A percentile compares a stretch with the other conserved stretches of the same genome.
Conservation (phyloP, 768 basidiomycete species). For the Pholiota molesta region DNA sequence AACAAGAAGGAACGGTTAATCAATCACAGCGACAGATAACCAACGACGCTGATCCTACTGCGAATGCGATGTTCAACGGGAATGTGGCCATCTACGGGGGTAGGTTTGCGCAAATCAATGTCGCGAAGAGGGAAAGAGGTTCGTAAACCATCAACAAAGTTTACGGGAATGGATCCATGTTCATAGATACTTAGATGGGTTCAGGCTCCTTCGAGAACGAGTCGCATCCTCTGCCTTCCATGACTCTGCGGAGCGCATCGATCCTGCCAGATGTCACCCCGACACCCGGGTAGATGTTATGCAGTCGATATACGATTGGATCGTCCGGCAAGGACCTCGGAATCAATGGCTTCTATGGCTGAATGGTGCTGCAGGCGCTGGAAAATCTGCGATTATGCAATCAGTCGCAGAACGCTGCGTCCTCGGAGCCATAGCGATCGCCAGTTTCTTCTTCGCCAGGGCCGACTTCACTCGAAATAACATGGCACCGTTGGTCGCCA, state of each 20-base stretch:
- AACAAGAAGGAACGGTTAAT: too few species aligned
- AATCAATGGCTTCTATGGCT: constrained; percentile 12
- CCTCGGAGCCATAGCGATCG: neutral
- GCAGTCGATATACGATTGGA: constrained; percentile 20
- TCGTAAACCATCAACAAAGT: too few species aligned
- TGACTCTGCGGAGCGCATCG: constrained; percentile 18
- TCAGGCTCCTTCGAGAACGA: constrained; percentile 9
- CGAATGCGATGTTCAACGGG: too few species aligned
- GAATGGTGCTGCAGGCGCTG: constrained; percentile 16
- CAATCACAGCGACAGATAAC: too few species aligned
- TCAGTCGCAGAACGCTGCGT: constrained; percentile 17
- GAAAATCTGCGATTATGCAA: constrained; percentile 19
- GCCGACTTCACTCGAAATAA: neutral
- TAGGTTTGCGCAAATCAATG: too few species aligned
- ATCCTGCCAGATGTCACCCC: constrained; percentile 18
- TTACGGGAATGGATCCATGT: too few species aligned
- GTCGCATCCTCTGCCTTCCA: constrained; percentile 14
- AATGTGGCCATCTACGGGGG: too few species aligned
- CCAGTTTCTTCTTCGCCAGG: constrained; percentile 18
- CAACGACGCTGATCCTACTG: too few species aligned
- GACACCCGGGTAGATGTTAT: constrained; percentile 19
- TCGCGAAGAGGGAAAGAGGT: too few species aligned
- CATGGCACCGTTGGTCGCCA: constrained; percentile 4
- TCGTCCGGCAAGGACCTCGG: neutral
- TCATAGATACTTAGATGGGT: neutral